Percentiles rank a stretch among this genome's conserved stretches.
Conservation (phyloP, 2,329 filamentous ascomycete species). For the Arthroderma sp. region DNA sequence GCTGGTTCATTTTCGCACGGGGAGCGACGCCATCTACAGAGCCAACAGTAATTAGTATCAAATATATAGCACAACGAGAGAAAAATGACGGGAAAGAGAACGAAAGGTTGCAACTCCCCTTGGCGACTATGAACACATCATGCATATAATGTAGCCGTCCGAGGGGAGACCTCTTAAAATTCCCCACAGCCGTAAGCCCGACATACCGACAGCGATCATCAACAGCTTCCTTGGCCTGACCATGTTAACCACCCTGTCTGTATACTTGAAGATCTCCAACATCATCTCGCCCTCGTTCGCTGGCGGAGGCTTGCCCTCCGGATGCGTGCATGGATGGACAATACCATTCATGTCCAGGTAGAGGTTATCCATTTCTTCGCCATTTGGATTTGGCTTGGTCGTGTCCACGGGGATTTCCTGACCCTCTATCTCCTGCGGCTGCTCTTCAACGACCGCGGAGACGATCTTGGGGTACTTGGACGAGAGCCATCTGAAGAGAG, state of each 20-base stretch:
- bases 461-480: slow-evolving; percentile 98
- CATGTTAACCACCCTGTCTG: slow-evolving; percentile 98
- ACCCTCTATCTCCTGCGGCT: slow-evolving; percentile 70
- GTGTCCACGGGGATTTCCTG: slow-evolving; percentile 73
- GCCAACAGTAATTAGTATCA: slow-evolving; percentile 19
- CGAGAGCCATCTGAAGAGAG: slow-evolving; percentile 91
- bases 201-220: slow-evolving; percentile 83
- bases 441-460: slow-evolving; percentile 76
- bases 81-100: not conserved
- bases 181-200: slow-evolving; percentile 8
- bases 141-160: slow-evolving; percentile 22
- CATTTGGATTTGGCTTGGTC: slow-evolving; percentile 80
- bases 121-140: slow-evolving; percentile 20
- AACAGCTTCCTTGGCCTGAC: slow-evolving; percentile 88
- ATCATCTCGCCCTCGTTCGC: slow-evolving; percentile 99
- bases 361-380: slow-evolving; percentile 93
- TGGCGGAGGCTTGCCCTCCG: slow-evolving; percentile 81
- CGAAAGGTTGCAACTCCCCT: slow-evolving; percentile 21
- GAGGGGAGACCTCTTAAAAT: slow-evolving; percentile 15
- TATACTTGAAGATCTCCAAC: slow-evolving; percentile 95
- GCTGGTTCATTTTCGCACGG: slow-evolving; percentile 98
- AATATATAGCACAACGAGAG: not conserved
- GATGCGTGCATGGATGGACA: slow-evolving; percentile 95
- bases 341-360: slow-evolving; percentile 99
- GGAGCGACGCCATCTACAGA: slow-evolving; percentile 79